These are phyloP conservation scores for Trichoderma citrinoviride DNA, from an alignment of 2,329 filamentous ascomycete genomes.

Conservation along the genomic window DNA sequence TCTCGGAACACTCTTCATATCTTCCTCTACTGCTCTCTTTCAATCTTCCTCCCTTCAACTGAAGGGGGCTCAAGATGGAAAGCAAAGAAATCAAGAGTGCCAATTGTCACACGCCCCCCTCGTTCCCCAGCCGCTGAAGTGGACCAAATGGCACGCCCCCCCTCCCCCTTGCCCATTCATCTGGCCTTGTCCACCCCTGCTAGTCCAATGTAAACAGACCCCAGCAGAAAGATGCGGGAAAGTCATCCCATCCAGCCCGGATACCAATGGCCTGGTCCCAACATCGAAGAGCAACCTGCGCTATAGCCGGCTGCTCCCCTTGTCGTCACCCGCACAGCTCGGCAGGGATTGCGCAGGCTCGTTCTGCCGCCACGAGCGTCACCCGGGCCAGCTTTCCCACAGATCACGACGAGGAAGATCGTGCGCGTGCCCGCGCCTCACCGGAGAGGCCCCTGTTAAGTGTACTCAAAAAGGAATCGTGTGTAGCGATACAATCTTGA, in stretches of 20 bases:
- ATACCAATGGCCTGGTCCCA: slow-evolving; percentile 20
- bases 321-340: slow-evolving; percentile 19
- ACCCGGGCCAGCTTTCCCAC: background rate
- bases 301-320: slow-evolving; percentile 14
- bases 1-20: background rate
- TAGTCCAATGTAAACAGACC: background rate
- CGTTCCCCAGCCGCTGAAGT: background rate
- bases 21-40: background rate
- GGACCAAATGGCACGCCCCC: background rate
- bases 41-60: slow-evolving; percentile 3
- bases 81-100: background rate
- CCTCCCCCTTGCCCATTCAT: background rate
- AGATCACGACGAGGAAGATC: slow-evolving; percentile 18
- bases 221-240: slow-evolving; percentile 5
- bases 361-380: background rate
- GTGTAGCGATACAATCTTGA: no score
- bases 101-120: background rate
- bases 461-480: background rate
- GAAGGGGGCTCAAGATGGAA: background rate
- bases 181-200: background rate
- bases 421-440: slow-evolving; percentile 17
- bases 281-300: slow-evolving; percentile 17
- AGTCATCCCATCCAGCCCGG: slow-evolving; percentile 12
- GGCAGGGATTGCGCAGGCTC: slow-evolving; percentile 11
- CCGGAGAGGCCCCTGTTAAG: slow-evolving; percentile 5